Percentiles rank a stretch among this genome's conserved stretches.
phyloP scores from a whole-genome alignment of 495 filamentous ascomycete species.

The Bathelium albidoporum region DNA sequence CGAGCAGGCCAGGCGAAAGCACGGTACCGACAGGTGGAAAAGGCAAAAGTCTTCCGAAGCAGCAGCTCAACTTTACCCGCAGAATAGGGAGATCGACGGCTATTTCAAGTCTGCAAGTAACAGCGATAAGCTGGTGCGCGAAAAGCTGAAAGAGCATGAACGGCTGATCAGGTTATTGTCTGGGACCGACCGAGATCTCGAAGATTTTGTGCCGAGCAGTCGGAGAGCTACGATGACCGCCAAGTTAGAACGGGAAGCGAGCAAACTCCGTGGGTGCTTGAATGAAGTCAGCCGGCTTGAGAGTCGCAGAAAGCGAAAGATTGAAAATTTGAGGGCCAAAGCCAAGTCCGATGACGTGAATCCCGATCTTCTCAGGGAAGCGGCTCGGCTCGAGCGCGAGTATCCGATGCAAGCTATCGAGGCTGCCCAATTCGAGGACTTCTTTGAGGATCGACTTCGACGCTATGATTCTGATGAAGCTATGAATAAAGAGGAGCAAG shows the following conservation, averaged over 20 bases:
- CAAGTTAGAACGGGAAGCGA: constrained; percentile 66
- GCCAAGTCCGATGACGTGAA: constrained; percentile 83
- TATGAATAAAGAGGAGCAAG: constrained; percentile 56
- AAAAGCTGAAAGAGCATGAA: constrained; percentile 69
- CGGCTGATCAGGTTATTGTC: constrained; percentile 61
- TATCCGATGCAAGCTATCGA: constrained; percentile 76
- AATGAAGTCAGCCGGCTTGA: constrained; percentile 79
- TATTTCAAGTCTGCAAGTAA: constrained; percentile 78
- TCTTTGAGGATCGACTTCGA: constrained; percentile 73
- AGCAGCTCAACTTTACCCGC: constrained; percentile 62
- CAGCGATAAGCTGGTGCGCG: constrained; percentile 70
- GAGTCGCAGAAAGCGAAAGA: constrained; percentile 60
- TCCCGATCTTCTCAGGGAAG: constrained; percentile 64
- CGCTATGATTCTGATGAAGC: constrained; percentile 69
- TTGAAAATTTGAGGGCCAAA: constrained; percentile 65
- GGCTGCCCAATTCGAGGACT: constrained; percentile 77
- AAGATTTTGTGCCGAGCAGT: constrained; percentile 82
- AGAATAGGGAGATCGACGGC: constrained; percentile 68
- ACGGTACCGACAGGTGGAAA: constrained; percentile 81
- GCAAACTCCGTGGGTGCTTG: constrained; percentile 59
- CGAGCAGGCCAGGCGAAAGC: constrained; percentile 57
- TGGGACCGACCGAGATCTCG: constrained; percentile 65
- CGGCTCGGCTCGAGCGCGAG: constrained; percentile 72
- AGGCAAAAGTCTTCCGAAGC: constrained; percentile 59
- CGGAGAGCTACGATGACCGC: constrained; percentile 67